These are phyloP conservation scores for Mariannaea sp. DNA, from an alignment of 2,329 filamentous ascomycete species.

Conservation along the genomic window DNA sequence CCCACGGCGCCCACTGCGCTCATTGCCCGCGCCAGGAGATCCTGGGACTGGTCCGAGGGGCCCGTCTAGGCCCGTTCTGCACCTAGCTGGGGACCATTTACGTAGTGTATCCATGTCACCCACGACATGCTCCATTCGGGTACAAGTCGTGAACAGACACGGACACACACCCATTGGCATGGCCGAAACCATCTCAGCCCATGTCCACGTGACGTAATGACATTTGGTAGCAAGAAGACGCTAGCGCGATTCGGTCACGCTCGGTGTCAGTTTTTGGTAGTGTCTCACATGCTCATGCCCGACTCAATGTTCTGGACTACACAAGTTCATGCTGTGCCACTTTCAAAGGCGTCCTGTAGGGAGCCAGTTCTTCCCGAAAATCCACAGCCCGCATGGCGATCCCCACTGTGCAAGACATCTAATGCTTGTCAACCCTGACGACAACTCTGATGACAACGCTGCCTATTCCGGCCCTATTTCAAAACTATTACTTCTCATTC, in stretches of 20 bases:
- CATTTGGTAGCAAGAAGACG: constrained; percentile 22
- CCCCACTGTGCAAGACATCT: constrained; percentile 16
- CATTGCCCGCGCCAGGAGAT: constrained; percentile 14
- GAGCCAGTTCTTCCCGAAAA: background rate
- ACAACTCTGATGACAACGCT: too few species aligned
- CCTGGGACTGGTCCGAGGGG: constrained; percentile 1
- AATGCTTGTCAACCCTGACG: too few species aligned
- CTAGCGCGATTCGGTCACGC: constrained; percentile 19
- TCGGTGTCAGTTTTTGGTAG: constrained; percentile 36
- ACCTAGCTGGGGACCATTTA: background rate
- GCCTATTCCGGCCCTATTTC: too few species aligned
- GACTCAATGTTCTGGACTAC: background rate
- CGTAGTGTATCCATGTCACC: constrained; percentile 10
- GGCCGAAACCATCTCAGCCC: constrained; percentile 14
- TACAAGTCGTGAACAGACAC: too few species aligned
- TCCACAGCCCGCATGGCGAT: constrained; percentile 4
- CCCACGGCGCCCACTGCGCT: constrained; percentile 12
- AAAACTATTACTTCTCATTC: constrained; percentile 9
- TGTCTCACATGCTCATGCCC: constrained; percentile 32
- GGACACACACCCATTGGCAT: background rate
- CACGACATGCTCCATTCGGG: too few species aligned
- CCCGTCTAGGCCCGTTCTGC: background rate
- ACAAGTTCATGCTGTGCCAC: constrained; percentile 4
- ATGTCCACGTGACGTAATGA: constrained; percentile 33
- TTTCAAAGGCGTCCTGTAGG: too few species aligned